phyloP scores from a whole-genome alignment of 2,329 filamentous ascomycete genomes.

The Aspergillus ruber region DNA sequence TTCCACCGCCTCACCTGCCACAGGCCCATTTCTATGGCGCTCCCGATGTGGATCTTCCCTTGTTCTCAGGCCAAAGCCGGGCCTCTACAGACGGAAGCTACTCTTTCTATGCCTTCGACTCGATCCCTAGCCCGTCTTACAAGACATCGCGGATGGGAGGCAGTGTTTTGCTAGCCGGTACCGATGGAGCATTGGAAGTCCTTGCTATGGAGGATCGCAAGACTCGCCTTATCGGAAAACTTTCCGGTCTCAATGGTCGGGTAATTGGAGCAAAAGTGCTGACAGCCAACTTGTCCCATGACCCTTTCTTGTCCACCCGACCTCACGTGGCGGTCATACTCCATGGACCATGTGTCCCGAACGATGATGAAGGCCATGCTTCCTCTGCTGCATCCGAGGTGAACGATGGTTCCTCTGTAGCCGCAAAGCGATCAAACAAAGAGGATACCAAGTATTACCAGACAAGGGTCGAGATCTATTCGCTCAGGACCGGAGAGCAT shows the following conservation, averaged over 20 bases:
- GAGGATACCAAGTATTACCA: slow-evolving; percentile 53
- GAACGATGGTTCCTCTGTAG: slow-evolving; percentile 27
- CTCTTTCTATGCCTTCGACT: slow-evolving; percentile 77
- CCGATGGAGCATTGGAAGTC: slow-evolving; percentile 72
- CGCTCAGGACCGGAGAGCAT: slow-evolving; percentile 65
- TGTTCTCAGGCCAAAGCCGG: slow-evolving; percentile 20
- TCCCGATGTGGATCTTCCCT: slow-evolving; percentile 62
- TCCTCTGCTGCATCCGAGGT: slow-evolving; percentile 31
- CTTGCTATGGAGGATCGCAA: slow-evolving; percentile 67
- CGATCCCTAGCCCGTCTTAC: slow-evolving; percentile 46
- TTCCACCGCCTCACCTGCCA: slow-evolving; percentile 64
- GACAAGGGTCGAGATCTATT: slow-evolving; percentile 84
- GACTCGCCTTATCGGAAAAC: slow-evolving; percentile 60
- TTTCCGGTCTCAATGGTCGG: slow-evolving; percentile 72
- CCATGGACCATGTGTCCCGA: slow-evolving; percentile 64
- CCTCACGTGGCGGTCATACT: slow-evolving; percentile 74
- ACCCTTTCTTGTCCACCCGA: slow-evolving; percentile 50
- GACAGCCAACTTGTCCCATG: slow-evolving; percentile 56
- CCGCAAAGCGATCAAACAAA: slow-evolving; percentile 17
- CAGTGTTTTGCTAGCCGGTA: slow-evolving; percentile 72
- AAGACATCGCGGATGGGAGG: slow-evolving; percentile 32
- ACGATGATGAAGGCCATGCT: slow-evolving; percentile 28
- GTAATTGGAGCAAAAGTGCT: slow-evolving; percentile 79
- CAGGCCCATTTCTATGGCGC: slow-evolving; percentile 72
- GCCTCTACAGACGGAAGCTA: slow-evolving; percentile 48